phyloP scores from a whole-genome alignment of 2,329 filamentous ascomycete genomes.

The Raffaelea albimanens region DNA sequence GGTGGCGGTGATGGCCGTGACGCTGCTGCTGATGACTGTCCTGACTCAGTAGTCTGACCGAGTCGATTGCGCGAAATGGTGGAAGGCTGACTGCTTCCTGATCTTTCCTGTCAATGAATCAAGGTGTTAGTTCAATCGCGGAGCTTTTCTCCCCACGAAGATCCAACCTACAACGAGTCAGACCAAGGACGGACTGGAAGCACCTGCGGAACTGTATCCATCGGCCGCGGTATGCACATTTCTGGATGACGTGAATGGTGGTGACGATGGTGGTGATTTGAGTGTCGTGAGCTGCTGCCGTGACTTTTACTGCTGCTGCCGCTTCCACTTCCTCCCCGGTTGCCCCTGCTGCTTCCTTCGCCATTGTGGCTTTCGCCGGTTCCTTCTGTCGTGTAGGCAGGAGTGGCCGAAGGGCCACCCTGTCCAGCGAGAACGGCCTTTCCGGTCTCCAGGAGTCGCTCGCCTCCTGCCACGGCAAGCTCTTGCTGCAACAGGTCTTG shows the following conservation, averaged over 20 bases:
- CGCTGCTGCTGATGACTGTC: constrained; percentile 2
- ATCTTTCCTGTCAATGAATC: not conserved
- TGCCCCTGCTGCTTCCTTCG: not conserved
- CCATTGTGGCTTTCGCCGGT: not conserved
- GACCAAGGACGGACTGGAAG: constrained; percentile 12
- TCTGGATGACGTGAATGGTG: not conserved
- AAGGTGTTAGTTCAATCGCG: not conserved
- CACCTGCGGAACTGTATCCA: constrained; percentile 6
- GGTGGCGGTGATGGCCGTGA: not conserved
- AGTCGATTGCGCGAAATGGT: constrained; percentile 10
- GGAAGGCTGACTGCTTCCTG: constrained; percentile 7
- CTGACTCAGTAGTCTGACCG: constrained; percentile 6
- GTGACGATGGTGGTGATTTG: not conserved
- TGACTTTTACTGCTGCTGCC: not conserved
- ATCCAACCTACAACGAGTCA: constrained; percentile 12
- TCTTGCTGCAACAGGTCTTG: constrained; percentile 12
- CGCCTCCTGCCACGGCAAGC: constrained; percentile 9
- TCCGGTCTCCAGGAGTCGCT: constrained; percentile 11
- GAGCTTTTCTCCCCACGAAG: not conserved
- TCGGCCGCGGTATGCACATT: not conserved
- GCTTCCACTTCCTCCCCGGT: not conserved
- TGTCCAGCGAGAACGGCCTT: constrained; percentile 10
- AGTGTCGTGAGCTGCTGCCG: not conserved
- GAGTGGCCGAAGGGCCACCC: not conserved
- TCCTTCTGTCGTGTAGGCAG: not conserved